Evolutionary conservation across 371 early-diverging fungal genomes (phyloP), one percentile per base, ranked within the genome.

Genomic region (Apophysomyces trapeziformis): DNA sequence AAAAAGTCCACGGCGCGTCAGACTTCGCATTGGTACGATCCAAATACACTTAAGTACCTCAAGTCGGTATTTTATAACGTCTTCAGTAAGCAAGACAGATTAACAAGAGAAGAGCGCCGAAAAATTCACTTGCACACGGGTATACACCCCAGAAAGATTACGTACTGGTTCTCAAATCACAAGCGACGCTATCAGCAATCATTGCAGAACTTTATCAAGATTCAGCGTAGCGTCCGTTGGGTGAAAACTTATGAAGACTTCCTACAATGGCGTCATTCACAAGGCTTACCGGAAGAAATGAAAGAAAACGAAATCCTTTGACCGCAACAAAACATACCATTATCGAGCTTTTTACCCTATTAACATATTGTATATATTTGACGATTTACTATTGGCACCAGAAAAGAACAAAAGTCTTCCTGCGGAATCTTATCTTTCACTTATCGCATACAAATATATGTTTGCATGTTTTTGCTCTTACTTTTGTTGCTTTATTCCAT

Each of bases 121-220:
- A 35, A 63, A 47, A 68, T 77, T 14, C 68, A 69, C n/a, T n/a
- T 54, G 14, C 63, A 68, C 9, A 82, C 79, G 13, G 76, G 76
- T 0, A 54, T 82, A 12, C 63, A 69, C 11, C 69, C 78, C 13
- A 72, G 81, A n/a, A 78, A 73, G 35, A 73, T 81, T 37, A 81
- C 81, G 12, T 81, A 81, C 45, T 81, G 81, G 81, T 76, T 81
- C 41, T 78, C 81, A 5, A 81, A 81, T 50, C 78, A 76, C 35
- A 78, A 78, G 35, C 65, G 81, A 38, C 66, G 81, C 39, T 72
- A 72, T 35, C 59, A 63, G 16, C 39, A 38, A 0, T 58, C 65
- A 7, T 59, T 75, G n/a, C 16, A 56, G 13, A 16, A 60, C n/a
- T 75, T 66, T 44, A 58, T 63, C 32, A 47, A 61, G 44, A 14